Conservation (phyloP, 2,329 filamentous ascomycete species). For the Trichophyton benhamiae region DNA sequence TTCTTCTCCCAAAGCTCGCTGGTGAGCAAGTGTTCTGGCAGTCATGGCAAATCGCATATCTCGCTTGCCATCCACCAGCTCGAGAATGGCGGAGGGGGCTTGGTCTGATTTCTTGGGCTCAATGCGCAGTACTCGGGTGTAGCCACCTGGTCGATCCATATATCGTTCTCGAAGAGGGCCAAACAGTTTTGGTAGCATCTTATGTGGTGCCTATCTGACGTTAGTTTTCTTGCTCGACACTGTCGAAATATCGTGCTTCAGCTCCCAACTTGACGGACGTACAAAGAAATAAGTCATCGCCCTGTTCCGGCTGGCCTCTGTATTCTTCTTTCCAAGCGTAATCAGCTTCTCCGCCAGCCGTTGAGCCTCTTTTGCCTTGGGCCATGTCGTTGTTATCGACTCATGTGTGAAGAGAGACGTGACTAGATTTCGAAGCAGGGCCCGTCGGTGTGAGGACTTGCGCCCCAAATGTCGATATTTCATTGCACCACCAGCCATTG, state of each 20-base stretch:
- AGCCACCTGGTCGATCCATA: conserved; percentile 66
- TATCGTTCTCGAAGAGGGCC: conserved; percentile 72
- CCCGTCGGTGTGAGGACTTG: conserved; percentile 74
- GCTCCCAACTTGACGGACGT: conserved; percentile 27
- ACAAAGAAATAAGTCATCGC: conserved; percentile 81
- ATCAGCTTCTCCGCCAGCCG: conserved; percentile 87
- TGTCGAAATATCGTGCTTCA: background rate
- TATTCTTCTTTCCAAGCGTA: conserved; percentile 85
- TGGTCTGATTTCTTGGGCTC: conserved; percentile 83
- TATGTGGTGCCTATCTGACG: conserved; percentile 27
- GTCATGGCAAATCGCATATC: conserved; percentile 94
- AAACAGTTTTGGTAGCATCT: conserved; percentile 69
- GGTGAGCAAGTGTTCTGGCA: conserved; percentile 63
- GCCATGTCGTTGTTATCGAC: conserved; percentile 86
- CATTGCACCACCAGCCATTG: conserved; percentile 73
- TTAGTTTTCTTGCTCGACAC: background rate
- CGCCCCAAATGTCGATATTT: conserved; percentile 86
- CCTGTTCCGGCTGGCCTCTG: conserved; percentile 60
- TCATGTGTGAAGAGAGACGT: conserved; percentile 90
- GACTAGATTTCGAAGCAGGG: conserved; percentile 87
- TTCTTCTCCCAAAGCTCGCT: conserved; percentile 41
- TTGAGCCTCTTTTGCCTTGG: conserved; percentile 95
- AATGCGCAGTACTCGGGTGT: conserved; percentile 86
- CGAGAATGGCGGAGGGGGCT: conserved; percentile 77
- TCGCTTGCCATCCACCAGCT: conserved; percentile 85